A percentile compares a stretch with the other conserved stretches of the same genome.
Conservation (phyloP, 495 filamentous ascomycete genomes). For the Podospora fimiseda region DNA sequence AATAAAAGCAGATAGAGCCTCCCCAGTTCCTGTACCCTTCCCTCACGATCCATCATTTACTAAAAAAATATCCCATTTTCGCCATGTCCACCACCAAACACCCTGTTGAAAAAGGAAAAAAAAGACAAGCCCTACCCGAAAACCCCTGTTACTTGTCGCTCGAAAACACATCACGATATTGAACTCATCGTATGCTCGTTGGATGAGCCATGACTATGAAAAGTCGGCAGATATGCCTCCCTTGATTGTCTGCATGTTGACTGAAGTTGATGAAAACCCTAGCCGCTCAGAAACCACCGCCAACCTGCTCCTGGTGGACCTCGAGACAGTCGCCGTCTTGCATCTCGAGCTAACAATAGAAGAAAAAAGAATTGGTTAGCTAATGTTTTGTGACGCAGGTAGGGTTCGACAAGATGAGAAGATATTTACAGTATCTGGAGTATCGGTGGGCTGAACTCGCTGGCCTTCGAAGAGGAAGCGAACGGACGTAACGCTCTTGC, state of each 20-base stretch:
- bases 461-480: constrained; percentile 95
- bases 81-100: too few relatives aligned
- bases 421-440: constrained; percentile 77
- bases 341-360: constrained; percentile 75
- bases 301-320: constrained; percentile 95
- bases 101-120: too few relatives aligned
- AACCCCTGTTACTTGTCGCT: too few relatives aligned
- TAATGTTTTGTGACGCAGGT: constrained; percentile 2
- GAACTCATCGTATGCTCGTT: too few relatives aligned
- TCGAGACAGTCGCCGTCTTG: constrained; percentile 93
- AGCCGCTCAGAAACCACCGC: constrained; percentile 49
- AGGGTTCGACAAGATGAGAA: neutral
- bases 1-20: too few relatives aligned
- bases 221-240: neutral
- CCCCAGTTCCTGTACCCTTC: too few relatives aligned
- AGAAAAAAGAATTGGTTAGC: neutral
- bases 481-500: constrained; percentile 75
- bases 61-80: too few relatives aligned
- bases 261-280: neutral
- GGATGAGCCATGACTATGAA: too few relatives aligned
- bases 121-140: too few relatives aligned
- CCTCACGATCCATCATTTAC: too few relatives aligned
- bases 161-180: too few relatives aligned
- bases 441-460: constrained; percentile 81
- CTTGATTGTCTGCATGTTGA: neutral